These are phyloP conservation scores for Chaetomiaceae sp. DNA, from an alignment of 2,329 filamentous ascomycete species.

Conservation along the genomic window DNA sequence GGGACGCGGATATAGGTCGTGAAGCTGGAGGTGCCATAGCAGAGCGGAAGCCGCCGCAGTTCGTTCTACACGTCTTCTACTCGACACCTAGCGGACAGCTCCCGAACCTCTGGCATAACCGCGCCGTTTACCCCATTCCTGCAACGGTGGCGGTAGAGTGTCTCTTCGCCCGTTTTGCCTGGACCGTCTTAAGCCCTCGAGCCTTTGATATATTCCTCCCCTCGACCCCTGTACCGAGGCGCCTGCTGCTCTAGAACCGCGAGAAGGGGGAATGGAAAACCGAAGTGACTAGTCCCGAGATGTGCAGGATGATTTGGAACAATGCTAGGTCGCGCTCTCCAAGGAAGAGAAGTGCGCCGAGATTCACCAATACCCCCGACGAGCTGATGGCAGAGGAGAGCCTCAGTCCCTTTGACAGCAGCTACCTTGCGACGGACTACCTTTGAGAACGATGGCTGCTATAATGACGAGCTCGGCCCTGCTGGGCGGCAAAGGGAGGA, in stretches of 20 bases:
- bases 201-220: neutral
- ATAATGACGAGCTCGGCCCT: neutral
- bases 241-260: neutral
- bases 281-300: neutral
- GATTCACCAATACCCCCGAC: neutral
- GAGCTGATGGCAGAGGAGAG: neutral
- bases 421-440: neutral
- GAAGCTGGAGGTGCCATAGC: too few species aligned
- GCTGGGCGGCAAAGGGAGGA: neutral
- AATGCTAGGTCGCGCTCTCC: neutral
- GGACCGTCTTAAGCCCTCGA: neutral
- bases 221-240: neutral
- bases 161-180: neutral
- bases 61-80: too few species aligned
- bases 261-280: neutral
- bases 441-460: neutral
- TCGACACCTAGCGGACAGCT: too few species aligned
- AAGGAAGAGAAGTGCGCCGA: neutral
- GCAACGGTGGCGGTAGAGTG: neutral
- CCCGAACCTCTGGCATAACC: neutral
- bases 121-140: neutral
- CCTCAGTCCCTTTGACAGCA: neutral
- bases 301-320: neutral
- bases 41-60: too few species aligned
- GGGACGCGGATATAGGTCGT: too few species aligned